Conservation (phyloP, 2,329 filamentous ascomycete species). For the Colletotrichum somersetense region DNA sequence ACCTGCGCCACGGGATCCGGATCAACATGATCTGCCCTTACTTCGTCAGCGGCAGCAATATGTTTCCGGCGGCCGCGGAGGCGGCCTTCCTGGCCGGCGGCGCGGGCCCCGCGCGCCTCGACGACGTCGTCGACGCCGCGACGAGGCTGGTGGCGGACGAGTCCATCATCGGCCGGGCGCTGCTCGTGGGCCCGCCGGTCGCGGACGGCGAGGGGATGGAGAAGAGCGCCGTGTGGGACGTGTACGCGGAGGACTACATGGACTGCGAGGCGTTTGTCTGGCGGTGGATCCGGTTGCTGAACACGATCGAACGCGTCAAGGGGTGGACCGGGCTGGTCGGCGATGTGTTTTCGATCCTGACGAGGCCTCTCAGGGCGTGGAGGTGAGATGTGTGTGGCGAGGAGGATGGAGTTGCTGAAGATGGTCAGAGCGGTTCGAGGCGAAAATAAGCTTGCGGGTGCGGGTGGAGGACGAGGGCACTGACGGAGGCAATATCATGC, state of each 20-base stretch:
- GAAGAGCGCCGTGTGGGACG: conserved; percentile 67
- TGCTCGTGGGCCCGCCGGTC: conserved; percentile 70
- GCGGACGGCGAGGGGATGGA: conserved; percentile 37
- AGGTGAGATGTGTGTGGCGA: neutral
- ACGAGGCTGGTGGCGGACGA: conserved; percentile 72
- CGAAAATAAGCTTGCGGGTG: neutral
- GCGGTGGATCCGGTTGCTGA: conserved; percentile 66
- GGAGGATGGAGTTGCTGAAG: neutral
- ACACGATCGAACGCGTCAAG: conserved; percentile 60
- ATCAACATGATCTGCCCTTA: conserved; percentile 77
- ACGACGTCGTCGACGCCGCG: conserved; percentile 73
- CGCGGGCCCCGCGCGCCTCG: conserved; percentile 58
- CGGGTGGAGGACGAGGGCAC: too few relatives aligned
- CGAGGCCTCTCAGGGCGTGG: neutral
- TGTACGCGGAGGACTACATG: conserved; percentile 70
- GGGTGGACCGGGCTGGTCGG: conserved; percentile 66
- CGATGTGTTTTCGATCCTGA: conserved; percentile 41
- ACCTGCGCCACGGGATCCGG: conserved; percentile 63
- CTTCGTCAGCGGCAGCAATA: conserved; percentile 71
- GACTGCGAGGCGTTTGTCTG: conserved; percentile 68
- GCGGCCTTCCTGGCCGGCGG: conserved; percentile 67
- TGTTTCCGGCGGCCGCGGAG: conserved; percentile 61
- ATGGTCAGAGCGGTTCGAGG: neutral
- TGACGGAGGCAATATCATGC: neutral
- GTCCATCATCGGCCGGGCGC: conserved; percentile 66